Percentiles rank a stretch among this genome's conserved stretches.
These are phyloP conservation scores for Paragyromitra xinjiangensis DNA, from an alignment of 495 filamentous ascomycete species.

Conservation along the genomic window DNA sequence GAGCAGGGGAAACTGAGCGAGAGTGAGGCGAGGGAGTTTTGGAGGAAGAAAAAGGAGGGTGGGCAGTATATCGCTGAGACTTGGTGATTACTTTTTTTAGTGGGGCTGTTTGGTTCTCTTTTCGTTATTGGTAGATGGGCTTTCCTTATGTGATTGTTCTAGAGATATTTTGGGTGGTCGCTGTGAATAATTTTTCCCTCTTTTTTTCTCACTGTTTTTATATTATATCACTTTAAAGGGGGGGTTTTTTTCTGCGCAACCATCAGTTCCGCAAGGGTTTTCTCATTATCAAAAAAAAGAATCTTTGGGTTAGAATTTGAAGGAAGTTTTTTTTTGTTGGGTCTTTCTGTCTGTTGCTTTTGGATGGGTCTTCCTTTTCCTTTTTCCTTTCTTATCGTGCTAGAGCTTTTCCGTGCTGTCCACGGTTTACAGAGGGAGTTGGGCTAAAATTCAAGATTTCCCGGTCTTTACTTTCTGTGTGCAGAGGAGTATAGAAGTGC, in stretches of 20 bases:
- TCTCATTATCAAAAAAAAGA: neutral
- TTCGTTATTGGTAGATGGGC: slow-evolving; percentile 13
- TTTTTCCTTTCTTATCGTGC: neutral
- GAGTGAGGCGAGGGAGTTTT: slow-evolving; percentile 78
- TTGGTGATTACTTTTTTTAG: slow-evolving; percentile 24
- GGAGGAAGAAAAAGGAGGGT: slow-evolving; percentile 81
- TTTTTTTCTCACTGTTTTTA: neutral
- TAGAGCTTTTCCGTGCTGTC: neutral
- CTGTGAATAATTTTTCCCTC: neutral
- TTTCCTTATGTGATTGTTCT: slow-evolving; percentile 13
- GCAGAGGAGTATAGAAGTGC: neutral
- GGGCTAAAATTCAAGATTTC: neutral
- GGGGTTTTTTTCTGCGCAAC: neutral
- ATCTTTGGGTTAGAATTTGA: slow-evolving; percentile 10
- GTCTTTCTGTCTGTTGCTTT: neutral
- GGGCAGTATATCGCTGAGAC: slow-evolving; percentile 88
- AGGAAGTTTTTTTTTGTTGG: neutral
- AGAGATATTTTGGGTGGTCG: slow-evolving; percentile 12
- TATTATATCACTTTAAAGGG: neutral
- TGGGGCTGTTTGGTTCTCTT: neutral
- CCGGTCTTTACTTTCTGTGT: neutral
- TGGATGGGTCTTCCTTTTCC: neutral
- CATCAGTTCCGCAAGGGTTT: neutral
- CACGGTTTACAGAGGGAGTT: neutral
- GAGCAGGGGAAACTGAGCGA: slow-evolving; percentile 76